Conservation (phyloP, 352 stramenopile genomes). For the Phytophthora aleatoria region DNA sequence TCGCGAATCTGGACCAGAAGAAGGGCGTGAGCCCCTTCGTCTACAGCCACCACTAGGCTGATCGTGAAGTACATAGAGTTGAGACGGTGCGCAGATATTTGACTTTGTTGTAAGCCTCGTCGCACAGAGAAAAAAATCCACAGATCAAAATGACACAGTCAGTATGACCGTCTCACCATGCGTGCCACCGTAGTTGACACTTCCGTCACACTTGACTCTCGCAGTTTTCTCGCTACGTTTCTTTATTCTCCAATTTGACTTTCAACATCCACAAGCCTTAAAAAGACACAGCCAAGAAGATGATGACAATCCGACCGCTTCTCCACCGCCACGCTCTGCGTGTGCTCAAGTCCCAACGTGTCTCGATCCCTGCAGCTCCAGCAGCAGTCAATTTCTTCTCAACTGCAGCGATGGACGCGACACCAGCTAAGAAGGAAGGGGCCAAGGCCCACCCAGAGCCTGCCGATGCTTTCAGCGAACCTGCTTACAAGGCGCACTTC, state of each 20-base stretch:
- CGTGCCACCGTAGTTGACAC: background rate
- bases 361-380: conserved; percentile 1
- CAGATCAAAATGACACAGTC: too few relatives aligned
- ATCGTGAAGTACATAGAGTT: too few relatives aligned
- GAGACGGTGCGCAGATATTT: too few relatives aligned
- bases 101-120: background rate
- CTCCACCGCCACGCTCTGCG: conserved; percentile 9
- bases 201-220: background rate
- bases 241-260: conserved; percentile 15
- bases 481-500: conserved; percentile 36
- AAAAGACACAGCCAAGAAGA: conserved; percentile 5
- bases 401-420: background rate
- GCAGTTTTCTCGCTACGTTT: background rate
- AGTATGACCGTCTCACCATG: too few relatives aligned
- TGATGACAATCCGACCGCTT: conserved; percentile 9
- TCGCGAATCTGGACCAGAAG: conserved; percentile 59
- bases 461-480: conserved; percentile 23
- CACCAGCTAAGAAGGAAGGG: background rate
- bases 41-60: conserved; percentile 19
- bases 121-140: background rate
- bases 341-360: conserved; percentile 9
- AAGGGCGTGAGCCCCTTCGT: conserved; percentile 61
- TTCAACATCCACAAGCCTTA: background rate
- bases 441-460: conserved; percentile 4
- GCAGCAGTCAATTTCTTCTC: conserved; percentile 21